Evolutionary conservation across 192 early-diverging fungal genomes (phyloP).

Genomic region (Powellomyces hirtus): DNA sequence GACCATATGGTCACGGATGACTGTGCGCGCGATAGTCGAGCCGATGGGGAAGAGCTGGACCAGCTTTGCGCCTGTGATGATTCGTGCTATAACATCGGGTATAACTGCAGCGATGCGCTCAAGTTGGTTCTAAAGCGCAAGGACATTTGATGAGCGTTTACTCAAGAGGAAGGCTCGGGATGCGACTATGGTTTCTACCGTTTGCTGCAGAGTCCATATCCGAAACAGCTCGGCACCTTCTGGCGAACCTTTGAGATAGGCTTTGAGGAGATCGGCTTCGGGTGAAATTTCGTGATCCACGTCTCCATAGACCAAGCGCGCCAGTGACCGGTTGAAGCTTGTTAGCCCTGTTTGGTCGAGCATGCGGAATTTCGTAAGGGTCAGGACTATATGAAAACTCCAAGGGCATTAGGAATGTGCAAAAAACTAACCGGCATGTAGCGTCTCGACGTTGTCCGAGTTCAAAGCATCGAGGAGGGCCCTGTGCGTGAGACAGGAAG

Average conservation of each 20-base stretch:
- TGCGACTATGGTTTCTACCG: too few relatives aligned
- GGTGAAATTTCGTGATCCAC: slow-evolving; percentile 42
- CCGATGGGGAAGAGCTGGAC: slow-evolving; percentile 34
- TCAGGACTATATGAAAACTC: too few relatives aligned
- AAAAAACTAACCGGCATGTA: too few relatives aligned
- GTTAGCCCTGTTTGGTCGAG: slow-evolving; percentile 37
- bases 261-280: slow-evolving; percentile 34
- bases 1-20: slow-evolving; percentile 68
- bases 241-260: slow-evolving; percentile 59
- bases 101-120: slow-evolving; percentile 49
- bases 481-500: too few relatives aligned
- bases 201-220: slow-evolving; percentile 65
- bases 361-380: too few relatives aligned
- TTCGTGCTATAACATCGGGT: slow-evolving; percentile 57
- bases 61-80: slow-evolving; percentile 51
- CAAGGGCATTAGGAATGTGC: too few relatives aligned
- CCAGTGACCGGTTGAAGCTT: slow-evolving; percentile 25
- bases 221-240: slow-evolving; percentile 58
- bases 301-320: slow-evolving; percentile 13
- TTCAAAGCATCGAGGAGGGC: too few relatives aligned
- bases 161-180: neutral
- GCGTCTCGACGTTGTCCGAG: too few relatives aligned
- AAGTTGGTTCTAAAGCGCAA: slow-evolving; percentile 48
- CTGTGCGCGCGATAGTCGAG: slow-evolving; percentile 40
- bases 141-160: neutral